These are phyloP conservation scores for Mycena albidolilacea DNA, from an alignment of 768 basidiomycete species.

Conservation along the genomic window DNA sequence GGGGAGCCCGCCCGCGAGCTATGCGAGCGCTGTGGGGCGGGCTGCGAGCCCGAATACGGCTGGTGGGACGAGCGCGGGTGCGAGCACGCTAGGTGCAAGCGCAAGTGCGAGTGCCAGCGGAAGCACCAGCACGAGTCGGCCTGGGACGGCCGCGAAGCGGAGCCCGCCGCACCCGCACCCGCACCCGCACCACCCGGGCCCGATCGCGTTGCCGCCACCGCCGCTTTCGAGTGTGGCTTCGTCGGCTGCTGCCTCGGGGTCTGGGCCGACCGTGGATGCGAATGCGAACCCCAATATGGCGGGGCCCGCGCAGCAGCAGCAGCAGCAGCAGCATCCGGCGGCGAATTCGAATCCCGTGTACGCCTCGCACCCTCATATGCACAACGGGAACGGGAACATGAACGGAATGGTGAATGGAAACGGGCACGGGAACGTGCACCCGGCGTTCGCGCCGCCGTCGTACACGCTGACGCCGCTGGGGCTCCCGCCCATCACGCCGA, in stretches of 20 bases:
- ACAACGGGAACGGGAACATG: neutral
- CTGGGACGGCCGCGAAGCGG: constrained; percentile 21
- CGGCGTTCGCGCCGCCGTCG: constrained; percentile 51
- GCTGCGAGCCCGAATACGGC: neutral
- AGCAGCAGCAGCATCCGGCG: constrained; percentile 9
- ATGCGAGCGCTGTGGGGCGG: neutral
- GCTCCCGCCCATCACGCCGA: constrained; percentile 94
- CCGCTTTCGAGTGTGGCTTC: constrained; percentile 28
- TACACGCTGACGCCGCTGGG: constrained; percentile 79
- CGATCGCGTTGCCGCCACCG: constrained; percentile 77
- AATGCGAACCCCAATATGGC: constrained; percentile 39
- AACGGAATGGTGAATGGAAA: neutral
- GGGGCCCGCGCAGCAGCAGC: neutral
- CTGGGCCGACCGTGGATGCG: constrained; percentile 45
- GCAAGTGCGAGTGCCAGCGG: neutral
- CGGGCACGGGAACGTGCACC: neutral
- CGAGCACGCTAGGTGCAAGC: neutral
- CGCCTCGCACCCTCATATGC: neutral
- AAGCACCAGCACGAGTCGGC: neutral
- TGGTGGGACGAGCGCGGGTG: neutral
- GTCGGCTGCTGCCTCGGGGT: neutral
- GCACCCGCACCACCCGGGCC: constrained; percentile 75
- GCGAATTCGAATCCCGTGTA: constrained; percentile 41
- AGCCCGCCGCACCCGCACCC: constrained; percentile 51
- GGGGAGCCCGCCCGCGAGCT: constrained; percentile 14